phyloP scores from a whole-genome alignment of 106 monocot genomes.

The Hemerocallis citrina region DNA sequence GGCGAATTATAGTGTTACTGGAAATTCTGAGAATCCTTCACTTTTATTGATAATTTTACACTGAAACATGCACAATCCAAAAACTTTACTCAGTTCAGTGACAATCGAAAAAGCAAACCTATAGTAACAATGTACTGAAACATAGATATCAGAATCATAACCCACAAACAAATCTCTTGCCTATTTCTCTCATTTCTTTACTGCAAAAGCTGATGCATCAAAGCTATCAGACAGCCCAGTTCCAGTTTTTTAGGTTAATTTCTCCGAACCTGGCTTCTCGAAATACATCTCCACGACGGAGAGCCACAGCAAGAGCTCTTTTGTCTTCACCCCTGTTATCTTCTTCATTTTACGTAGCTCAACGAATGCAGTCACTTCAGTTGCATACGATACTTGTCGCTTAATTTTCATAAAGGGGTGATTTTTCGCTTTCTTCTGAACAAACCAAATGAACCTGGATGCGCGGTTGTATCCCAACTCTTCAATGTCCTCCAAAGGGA shows the following conservation, averaged over 20 bases:
- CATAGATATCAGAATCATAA: too few relatives aligned
- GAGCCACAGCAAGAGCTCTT: slow-evolving; percentile 13
- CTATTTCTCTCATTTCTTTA: too few relatives aligned
- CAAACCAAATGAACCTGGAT: slow-evolving; percentile 33
- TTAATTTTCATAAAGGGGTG: slow-evolving; percentile 35
- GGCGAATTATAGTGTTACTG: too few relatives aligned
- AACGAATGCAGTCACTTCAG: slow-evolving; percentile 46
- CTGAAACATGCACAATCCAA: too few relatives aligned
- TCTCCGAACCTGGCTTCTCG: slow-evolving; percentile 4
- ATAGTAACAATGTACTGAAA: too few relatives aligned
- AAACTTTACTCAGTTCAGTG: too few relatives aligned
- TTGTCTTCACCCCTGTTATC: slow-evolving; percentile 23
- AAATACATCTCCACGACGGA: slow-evolving; percentile 15
- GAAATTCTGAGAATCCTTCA: too few relatives aligned
- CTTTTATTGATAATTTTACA: too few relatives aligned
- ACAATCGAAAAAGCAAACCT: too few relatives aligned
- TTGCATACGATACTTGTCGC: slow-evolving; percentile 33
- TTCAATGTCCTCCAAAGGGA: slow-evolving; percentile 27
- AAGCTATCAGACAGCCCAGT: slow-evolving; percentile 15
- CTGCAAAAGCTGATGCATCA: slow-evolving; percentile 2
- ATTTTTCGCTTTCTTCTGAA: slow-evolving; percentile 16
- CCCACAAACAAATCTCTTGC: too few relatives aligned
- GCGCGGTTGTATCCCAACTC: slow-evolving; percentile 28
- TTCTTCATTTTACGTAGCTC: slow-evolving; percentile 23
- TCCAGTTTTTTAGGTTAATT: slow-evolving; percentile 16